Base-by-base conservation (phyloP, 1,139 yeast species). In the Lipomyces yarrowii region DNA sequence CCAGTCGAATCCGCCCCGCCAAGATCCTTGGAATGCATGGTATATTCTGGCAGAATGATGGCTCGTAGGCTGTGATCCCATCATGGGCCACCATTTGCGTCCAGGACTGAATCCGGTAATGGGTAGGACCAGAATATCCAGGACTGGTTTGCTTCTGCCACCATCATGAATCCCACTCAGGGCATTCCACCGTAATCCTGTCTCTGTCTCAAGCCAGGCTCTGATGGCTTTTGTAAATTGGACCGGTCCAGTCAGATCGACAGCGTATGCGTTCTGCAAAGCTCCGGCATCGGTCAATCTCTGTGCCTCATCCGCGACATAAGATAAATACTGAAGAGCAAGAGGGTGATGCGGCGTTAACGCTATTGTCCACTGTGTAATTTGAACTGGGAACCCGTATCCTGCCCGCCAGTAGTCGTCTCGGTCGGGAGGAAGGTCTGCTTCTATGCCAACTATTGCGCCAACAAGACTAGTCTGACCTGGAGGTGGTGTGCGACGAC, bases 21-120 rank as follows among this genome's bases (percentile, higher is more conserved):
- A 54, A 6, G 57, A 54, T 13, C 57, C 57, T 54, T 54, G 57
- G 30, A 54, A 54, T 1, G 23, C 15, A 30, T 54, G 57, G n/a
- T 26, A 54, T 5, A 54, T 21, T 39, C 57, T 54, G 15, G 57
- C 57, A n/a, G 57, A 54, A 18, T 54, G 57, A 23, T 54, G 39
- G 57, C n/a, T 54, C 2, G 18, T 55, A 26, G 57, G 57, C 18
- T 54, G 23, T 23, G 57, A 54, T 21, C 46, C 57, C 57, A 54
- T 15, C 13, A 15, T 54, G 18, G 10, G 15, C 7, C 15, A 10
- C 23, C 23, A 8, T 21, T 10, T 23, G 2, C 57, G 57, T 5
- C 39, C 57, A 18, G 57, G 57, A 26, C 55, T 54, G 42, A 32
- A 54, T 54, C 57, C 57, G 10, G 57, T 54, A 39, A 54, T 54